Evolutionary conservation across 768 basidiomycete genomes (phyloP), one percentile per base, ranked within the genome.

Genomic region (Panaeolus papilionaceus): DNA sequence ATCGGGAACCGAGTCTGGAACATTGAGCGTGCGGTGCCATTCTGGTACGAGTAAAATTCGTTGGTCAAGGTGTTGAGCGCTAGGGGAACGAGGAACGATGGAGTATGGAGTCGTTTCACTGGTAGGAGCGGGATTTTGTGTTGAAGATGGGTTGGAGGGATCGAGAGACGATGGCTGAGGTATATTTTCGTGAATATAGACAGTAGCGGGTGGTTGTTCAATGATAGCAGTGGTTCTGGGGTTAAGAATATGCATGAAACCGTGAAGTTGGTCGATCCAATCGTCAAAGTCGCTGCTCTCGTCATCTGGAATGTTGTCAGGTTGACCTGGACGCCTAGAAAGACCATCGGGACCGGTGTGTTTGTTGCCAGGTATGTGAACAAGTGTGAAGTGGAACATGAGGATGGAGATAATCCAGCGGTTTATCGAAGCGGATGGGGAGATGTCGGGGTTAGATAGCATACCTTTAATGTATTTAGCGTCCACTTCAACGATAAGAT

Each of bases 391-490:
- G 23, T 23, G 23, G 23, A 23, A 23, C 23, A 64, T 69, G 1
- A 67, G 61, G n/a, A 71, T 71, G 3, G 64, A 44, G 1, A 28
- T 51, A 38, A 71, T 71, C 71, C 69, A 70, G 11, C 69, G 62
- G 28, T 72, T 68, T 11, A 70, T 70, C 9, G 58, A 64, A 3
- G 71, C 71, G 26, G 39, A 54, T 3, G 68, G 68, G 2, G 38
- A 33, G n/a, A 66, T 47, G 37, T 69, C 64, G 20, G 69, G 70
- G 39, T 71, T 67, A 10, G 61, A 37, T 0, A 71, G 39, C 71
- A 72, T 70, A 12, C 71, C 69, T 49, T 70, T 67, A 49, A 68
- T 63, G 40, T 68, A 66, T 51, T 45, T 61, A 3, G 51, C 64
- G 26, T 66, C 65, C 14, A 66, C 54, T 28, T 66, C 65, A 1